Percentiles rank a stretch among this genome's conserved stretches.
These are phyloP conservation scores for Trichoderma pleuroti DNA, from an alignment of 2,329 filamentous ascomycete genomes.

Conservation along the genomic window DNA sequence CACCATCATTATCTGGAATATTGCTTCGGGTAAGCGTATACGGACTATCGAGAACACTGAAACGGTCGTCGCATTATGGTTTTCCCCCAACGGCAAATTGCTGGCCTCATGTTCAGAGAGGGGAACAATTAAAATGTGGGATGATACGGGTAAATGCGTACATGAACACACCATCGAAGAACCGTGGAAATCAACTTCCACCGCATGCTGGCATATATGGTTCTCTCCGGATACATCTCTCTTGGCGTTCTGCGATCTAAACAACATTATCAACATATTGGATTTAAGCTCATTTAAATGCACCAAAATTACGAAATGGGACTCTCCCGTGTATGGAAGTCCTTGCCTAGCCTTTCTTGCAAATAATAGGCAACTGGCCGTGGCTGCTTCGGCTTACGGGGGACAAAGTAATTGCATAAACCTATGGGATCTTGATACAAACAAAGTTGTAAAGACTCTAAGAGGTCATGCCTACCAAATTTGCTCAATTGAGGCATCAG, in stretches of 20 bases:
- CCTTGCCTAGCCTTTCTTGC: background rate
- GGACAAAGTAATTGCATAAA: fast-evolving
- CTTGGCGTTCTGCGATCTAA: background rate
- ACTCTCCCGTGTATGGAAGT: fast-evolving
- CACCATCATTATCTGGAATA: background rate
- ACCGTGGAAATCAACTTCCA: background rate
- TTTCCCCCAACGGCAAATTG: background rate
- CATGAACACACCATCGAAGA: fast-evolving
- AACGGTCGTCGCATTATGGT: background rate
- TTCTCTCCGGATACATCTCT: background rate
- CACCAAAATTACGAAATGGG: background rate
- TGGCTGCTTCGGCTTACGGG: background rate
- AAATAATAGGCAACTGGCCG: background rate
- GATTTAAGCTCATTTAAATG: background rate
- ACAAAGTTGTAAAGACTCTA: background rate
- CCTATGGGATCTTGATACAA: background rate
- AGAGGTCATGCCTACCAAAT: background rate
- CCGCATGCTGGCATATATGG: background rate
- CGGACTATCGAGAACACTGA: background rate
- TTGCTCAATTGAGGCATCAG: background rate
- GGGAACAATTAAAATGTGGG: background rate
- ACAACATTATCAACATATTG: background rate
- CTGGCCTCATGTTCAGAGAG: background rate
- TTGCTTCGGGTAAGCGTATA: background rate
- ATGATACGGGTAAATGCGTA: background rate